phyloP scores from a whole-genome alignment of 1,284 basidiomycete species.

The Farysia itapuensis region DNA sequence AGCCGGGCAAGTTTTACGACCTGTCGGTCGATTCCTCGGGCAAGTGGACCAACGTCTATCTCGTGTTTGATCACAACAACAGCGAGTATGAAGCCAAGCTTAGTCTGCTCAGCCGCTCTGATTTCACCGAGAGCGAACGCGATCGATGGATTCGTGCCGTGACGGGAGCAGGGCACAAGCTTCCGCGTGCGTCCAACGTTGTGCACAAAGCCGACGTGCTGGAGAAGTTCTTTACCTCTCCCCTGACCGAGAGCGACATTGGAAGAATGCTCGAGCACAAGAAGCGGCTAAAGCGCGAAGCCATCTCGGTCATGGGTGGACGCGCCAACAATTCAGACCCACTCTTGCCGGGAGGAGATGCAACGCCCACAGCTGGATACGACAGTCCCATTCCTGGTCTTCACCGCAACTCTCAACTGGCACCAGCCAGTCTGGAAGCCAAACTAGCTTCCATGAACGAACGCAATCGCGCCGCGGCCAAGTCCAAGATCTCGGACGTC shows the following conservation, averaged over 20 bases:
- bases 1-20: slow-evolving; percentile 71
- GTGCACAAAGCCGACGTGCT: slow-evolving; percentile 35
- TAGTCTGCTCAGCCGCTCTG: slow-evolving; percentile 20
- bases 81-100: slow-evolving; percentile 35
- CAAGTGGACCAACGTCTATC: slow-evolving; percentile 45
- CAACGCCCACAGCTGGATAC: neutral
- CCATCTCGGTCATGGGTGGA: slow-evolving; percentile 17
- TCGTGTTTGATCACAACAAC: slow-evolving; percentile 34
- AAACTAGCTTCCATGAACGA: slow-evolving; percentile 78
- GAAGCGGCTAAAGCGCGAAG: slow-evolving; percentile 19
- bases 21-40: slow-evolving; percentile 64
- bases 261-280: slow-evolving; percentile 37
- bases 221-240: slow-evolving; percentile 33
- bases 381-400: neutral
- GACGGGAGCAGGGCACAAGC: slow-evolving; percentile 1
- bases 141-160: slow-evolving; percentile 38
- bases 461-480: slow-evolving; percentile 78
- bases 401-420: neutral
- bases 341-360: slow-evolving; percentile 1
- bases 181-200: slow-evolving; percentile 24
- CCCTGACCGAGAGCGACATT: slow-evolving; percentile 49
- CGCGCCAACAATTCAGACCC: slow-evolving; percentile 3
- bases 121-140: slow-evolving; percentile 40
- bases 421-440: slow-evolving; percentile 61
- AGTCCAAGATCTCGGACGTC: slow-evolving; percentile 74